Evolutionary conservation across 306 rosid genomes (phyloP).

Genomic region (Potentilla sterilis): DNA sequence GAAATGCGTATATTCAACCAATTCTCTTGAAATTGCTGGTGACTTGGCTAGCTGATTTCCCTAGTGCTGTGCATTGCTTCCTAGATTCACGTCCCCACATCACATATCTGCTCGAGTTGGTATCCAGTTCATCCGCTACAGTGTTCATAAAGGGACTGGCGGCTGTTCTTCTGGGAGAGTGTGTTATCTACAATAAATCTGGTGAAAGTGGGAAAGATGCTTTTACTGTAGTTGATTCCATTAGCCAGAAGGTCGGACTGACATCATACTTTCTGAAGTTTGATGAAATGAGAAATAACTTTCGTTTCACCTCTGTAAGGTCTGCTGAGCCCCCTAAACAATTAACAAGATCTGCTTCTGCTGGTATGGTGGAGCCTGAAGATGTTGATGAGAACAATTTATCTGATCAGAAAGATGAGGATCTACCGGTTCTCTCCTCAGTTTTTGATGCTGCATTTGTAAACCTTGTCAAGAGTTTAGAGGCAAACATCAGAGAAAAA

Average conservation of each 20-base stretch:
- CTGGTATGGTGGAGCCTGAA: constrained; percentile 81
- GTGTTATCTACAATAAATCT: constrained; percentile 81
- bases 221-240: constrained; percentile 67
- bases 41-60: constrained; percentile 83
- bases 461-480: constrained; percentile 54
- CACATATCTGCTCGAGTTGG: constrained; percentile 82
- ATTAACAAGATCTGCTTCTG: constrained; percentile 76
- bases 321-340: constrained; percentile 49
- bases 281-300: constrained; percentile 79
- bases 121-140: constrained; percentile 64
- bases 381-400: constrained; percentile 52
- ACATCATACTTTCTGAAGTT: constrained; percentile 76
- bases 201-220: constrained; percentile 66
- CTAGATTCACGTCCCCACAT: constrained; percentile 90
- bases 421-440: constrained; percentile 73
- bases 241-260: constrained; percentile 89
- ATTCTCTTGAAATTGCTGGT: constrained; percentile 76
- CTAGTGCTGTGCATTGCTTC: constrained; percentile 81
- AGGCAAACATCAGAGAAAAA: constrained; percentile 69
- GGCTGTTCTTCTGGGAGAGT: constrained; percentile 86
- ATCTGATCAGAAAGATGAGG: constrained; percentile 51
- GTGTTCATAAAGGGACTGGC: constrained; percentile 76
- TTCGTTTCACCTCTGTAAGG: constrained; percentile 48
- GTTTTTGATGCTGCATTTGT: constrained; percentile 67
- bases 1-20: constrained; percentile 55